Evolutionary conservation across 768 basidiomycete genomes (phyloP).

Genomic region (Glaciozyma antarctica): DNA sequence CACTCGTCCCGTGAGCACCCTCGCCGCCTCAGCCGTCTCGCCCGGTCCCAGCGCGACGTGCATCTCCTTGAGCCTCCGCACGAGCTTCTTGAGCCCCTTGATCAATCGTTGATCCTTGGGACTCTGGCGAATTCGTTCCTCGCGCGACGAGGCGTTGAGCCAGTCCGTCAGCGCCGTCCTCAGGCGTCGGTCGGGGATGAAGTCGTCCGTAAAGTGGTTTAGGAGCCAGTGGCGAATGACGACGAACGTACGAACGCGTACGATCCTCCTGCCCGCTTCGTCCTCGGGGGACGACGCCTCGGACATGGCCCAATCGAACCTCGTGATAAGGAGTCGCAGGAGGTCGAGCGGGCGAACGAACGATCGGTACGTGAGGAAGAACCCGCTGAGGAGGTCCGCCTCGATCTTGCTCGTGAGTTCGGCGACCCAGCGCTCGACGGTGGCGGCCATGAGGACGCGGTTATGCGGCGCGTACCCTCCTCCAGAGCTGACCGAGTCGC

Average conservation of each 20-base stretch:
- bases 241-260: conserved; percentile 78
- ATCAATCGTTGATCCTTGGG: conserved; percentile 67
- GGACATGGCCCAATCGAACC: conserved; percentile 81
- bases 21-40: not conserved
- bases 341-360: conserved; percentile 72
- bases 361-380: conserved; percentile 84
- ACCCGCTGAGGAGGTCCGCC: conserved; percentile 76
- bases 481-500: conserved; percentile 19
- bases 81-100: conserved; percentile 69
- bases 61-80: conserved; percentile 59
- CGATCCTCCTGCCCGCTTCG: conserved; percentile 62
- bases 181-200: conserved; percentile 60
- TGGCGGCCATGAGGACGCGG: conserved; percentile 61
- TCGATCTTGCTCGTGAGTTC: conserved; percentile 77
- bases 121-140: conserved; percentile 53
- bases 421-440: conserved; percentile 86
- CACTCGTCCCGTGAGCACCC: not conserved
- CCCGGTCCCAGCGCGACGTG: conserved; percentile 18
- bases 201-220: conserved; percentile 83
- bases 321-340: conserved; percentile 67
- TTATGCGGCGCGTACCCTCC: not conserved
- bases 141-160: conserved; percentile 65
- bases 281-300: conserved; percentile 46
- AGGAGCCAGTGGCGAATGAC: conserved; percentile 83
- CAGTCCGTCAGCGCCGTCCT: conserved; percentile 63